A percentile compares a stretch with the other conserved stretches of the same genome.
phyloP scores from a whole-genome alignment of 2,329 filamentous ascomycete genomes.

The Aureobasidium sp. region DNA sequence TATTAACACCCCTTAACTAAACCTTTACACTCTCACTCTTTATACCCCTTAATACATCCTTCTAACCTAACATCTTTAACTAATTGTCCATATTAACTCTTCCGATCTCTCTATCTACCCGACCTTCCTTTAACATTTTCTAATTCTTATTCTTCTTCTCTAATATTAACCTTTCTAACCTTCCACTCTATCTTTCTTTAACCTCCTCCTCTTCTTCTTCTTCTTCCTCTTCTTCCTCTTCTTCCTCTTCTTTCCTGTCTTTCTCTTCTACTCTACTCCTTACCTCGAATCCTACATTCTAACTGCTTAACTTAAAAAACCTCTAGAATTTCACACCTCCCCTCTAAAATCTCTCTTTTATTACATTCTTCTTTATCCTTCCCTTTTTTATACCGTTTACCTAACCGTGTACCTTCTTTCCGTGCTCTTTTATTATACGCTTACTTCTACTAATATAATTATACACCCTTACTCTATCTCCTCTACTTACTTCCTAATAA shows the following conservation, averaged over 20 bases:
- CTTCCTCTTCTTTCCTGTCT: too few species aligned
- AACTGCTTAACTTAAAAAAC: not conserved
- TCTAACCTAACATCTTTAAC: not conserved
- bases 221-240: not conserved
- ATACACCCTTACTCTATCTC: not conserved
- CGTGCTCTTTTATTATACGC: not conserved
- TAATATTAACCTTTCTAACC: not conserved
- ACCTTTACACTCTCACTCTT: not conserved
- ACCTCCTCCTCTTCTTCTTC: not conserved
- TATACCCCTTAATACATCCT: not conserved
- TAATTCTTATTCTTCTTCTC: not conserved
- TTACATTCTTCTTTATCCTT: not conserved
- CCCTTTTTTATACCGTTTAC: not conserved
- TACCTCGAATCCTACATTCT: not conserved
- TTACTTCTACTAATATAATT: not conserved
- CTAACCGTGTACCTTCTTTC: not conserved
- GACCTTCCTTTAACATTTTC: not conserved
- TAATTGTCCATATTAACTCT: not conserved
- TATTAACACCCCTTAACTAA: not conserved
- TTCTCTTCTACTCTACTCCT: not conserved
- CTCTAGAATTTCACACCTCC: not conserved
- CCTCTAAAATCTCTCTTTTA: not conserved
- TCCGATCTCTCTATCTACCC: not conserved
- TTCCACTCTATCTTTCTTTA: not conserved
- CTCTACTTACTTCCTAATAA: not conserved